Base-by-base conservation (phyloP, 2,329 filamentous ascomycete genomes). In the Alternaria sp. region DNA sequence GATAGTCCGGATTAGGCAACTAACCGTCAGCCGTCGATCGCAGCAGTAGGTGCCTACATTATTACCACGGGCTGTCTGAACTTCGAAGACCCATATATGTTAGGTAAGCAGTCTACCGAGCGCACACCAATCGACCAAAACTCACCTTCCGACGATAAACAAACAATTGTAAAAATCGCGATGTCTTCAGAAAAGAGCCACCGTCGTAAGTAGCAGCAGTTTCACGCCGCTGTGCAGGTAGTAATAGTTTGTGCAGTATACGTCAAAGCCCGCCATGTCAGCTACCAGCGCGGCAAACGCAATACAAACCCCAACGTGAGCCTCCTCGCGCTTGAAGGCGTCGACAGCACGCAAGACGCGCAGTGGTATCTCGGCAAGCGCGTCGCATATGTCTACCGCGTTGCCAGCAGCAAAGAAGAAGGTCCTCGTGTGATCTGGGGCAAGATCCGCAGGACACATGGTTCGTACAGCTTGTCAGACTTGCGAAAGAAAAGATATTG, bases 301-400 rank as follows among this genome's bases (percentile, higher is more conserved):
- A 69, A 66, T 59, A 65, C 61, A 15, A 70, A 70, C 68, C 67
- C 68, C 65, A 69, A 90, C 86, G 95, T 91, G 79, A 92, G 91
- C 83, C 87, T 97, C 85, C 91, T 97, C 86, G 93, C 97, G 90
- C 96, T 97, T 80, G 94, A 97, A 88, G 94, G 94, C 84, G 95
- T 97, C 79, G 93, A 96, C 79, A 89, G 92, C 87, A 89, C 91
- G 80, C 87, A 92, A 79, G 92, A 90, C 81, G 94, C 95, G 83
- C 91, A 90, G 86, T 97, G 97, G 91, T 98, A 97, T 87, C 88
- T 93, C 73, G 95, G 95, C 86, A 97, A 97, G 91, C 93, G 93
- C 87, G 89, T 97, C 82, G 94, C 95, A 82, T 98, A 93, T 84
- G 93, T 97, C 84, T 97, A 97, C 89, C 92, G 93, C 82, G 93